Base-by-base conservation (phyloP, 2,329 filamentous ascomycete genomes). In the Huntiella abstrusa region DNA sequence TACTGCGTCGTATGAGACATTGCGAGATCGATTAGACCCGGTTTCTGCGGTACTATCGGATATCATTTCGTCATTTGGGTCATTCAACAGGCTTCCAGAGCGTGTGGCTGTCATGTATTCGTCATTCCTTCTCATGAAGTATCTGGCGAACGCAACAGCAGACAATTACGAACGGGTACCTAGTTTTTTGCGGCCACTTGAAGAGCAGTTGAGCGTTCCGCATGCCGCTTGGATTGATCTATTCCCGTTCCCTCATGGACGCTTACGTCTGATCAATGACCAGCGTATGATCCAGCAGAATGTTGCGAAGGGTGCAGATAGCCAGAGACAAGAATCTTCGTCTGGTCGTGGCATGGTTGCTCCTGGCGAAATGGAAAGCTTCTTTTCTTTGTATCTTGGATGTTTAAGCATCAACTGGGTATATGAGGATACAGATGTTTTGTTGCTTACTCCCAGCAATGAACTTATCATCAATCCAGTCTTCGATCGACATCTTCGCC, bases 101-200 rank as follows among this genome's bases (percentile, higher is more conserved):
- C 80, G 83, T 55, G 75, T 92, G 0, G 85, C 81, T 6, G 75
- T 84, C 5, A 68, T 93, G 5, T 92, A 87, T 58, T 66, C 80
- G 56, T 92, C 93, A 83, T 93, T 92, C 60, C 69, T 87, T 32
- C 58, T 86, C 52, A 84, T 91, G 78, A 73, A 80, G 37, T 94
- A 86, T 83, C 77, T 84, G 58, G 80, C 93, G 48, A 74, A 74
- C 22, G 84, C 85, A 0, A 83, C 83, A 0, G 69, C 71, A 50
- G 80, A 86, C 53, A 92, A 86, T 62, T 87, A 82, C 59, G 74
- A 84, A 17, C 71, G 80, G 3, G 63, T 94, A 8, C 85, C 86
- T 0, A 67, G 75, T 4, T 93, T 81, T 75, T 63, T 78, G 35
- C 70, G 70, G 0, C 85, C 86, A 1, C 65, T 71, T 1, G 67